These are phyloP conservation scores for Persicaria tinctoria DNA, from an alignment of 148 eudicot species.

Conservation along the genomic window DNA sequence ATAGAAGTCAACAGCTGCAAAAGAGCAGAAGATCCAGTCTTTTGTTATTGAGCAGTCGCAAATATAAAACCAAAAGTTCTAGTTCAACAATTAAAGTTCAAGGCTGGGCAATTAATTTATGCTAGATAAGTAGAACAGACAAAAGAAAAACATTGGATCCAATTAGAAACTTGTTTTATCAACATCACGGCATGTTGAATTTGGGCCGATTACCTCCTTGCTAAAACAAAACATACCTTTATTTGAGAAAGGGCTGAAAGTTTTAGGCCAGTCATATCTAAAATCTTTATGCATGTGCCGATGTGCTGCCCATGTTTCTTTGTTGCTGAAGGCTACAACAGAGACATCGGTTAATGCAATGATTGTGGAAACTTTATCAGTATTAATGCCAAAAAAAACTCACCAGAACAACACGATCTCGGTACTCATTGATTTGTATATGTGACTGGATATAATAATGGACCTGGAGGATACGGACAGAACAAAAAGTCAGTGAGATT, in stretches of 20 bases:
- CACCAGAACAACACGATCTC: conserved; percentile 73
- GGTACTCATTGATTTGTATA: conserved; percentile 76
- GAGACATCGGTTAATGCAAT: conserved; percentile 14
- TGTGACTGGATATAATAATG: conserved; percentile 77
- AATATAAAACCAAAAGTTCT: neutral
- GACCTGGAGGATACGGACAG: conserved; percentile 28
- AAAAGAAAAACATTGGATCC: neutral
- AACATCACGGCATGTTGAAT: neutral
- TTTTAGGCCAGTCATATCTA: conserved; percentile 86
- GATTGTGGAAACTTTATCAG: neutral
- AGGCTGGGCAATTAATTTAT: neutral
- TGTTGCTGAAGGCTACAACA: conserved; percentile 55
- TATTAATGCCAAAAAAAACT: conserved; percentile 19
- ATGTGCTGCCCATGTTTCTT: conserved; percentile 47
- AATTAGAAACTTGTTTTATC: neutral
- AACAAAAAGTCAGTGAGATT: neutral
- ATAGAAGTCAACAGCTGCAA: conserved; percentile 66
- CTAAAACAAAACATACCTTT: conserved; percentile 39
- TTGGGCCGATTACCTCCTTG: neutral
- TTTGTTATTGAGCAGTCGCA: neutral
- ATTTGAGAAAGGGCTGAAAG: conserved; percentile 65
- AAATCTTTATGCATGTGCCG: conserved; percentile 58
- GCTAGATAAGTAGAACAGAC: neutral
- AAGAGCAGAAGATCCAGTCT: neutral
- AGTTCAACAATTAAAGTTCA: neutral